Base-by-base conservation (phyloP, 345 rosid species). In the Isatis tinctoria region DNA sequence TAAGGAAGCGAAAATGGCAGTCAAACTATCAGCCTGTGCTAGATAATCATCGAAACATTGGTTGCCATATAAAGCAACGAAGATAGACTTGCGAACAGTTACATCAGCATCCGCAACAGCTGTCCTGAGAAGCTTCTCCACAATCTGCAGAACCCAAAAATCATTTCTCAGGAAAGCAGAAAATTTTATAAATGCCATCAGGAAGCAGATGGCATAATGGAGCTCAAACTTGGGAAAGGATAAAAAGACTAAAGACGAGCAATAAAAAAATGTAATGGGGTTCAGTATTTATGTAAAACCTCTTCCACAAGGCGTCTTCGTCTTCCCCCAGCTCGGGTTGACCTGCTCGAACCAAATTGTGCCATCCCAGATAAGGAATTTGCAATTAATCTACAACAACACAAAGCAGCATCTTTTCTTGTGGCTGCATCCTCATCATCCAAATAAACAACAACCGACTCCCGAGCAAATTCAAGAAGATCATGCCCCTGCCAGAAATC, bases 41-140 rank as follows among this genome's bases (percentile, higher is more conserved):
- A 96, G 76, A 80, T 83, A 96, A 71, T 88, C 98, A 85, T 96
- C 99, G 78, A 90, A 90, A 60, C 97, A 94, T 66, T 85, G 84
- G 80, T 96, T 90, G 51, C 79, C 82, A 80, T 86, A 83, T 47
- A 96, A 86, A 66, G 89, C 94, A 69, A 83, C 83, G 72, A 96
- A 96, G 71, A 96, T 90, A 14, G 99, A 90, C 81, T 83, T 86
- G 54, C 99, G 94, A 75, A 96, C 99, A 45, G 86, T 82, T 44
- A 96, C 97, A 78, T 96, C 98, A 76, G 98, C 97, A 84, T 96
- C 99, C 12, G 93, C 96, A 75, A 96, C 93, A 47, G 98, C 97
- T 37, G 92, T 86, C 69, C 90, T 89, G 73, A 96, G 97, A 84
- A 96, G 97, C 87, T 92, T 96, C 76, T 96, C 98, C 82, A 96